phyloP scores from a whole-genome alignment of 2,329 filamentous ascomycete genomes.

The Aurifilum marmelostoma region DNA sequence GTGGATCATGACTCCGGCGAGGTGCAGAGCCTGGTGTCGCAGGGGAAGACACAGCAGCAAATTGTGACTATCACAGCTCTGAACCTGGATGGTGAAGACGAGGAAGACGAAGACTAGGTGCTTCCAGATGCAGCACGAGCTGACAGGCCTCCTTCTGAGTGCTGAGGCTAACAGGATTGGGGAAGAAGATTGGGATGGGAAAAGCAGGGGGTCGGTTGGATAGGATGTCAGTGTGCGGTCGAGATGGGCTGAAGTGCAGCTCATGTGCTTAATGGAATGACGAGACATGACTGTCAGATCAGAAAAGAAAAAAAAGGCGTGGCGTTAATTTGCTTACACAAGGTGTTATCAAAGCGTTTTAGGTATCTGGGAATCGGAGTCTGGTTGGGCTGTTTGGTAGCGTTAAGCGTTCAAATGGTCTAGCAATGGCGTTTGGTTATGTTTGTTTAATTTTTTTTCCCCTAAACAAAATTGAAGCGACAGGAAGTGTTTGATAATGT shows the following conservation, averaged over 20 bases:
- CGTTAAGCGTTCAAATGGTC: slow-evolving; percentile 2
- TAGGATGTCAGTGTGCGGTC: too few relatives aligned
- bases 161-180: too few relatives aligned
- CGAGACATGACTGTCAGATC: neutral
- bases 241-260: neutral
- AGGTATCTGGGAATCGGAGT: slow-evolving; percentile 4
- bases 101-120: slow-evolving; percentile 16
- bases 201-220: too few relatives aligned
- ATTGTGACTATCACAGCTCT: slow-evolving; percentile 19
- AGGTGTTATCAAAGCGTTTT: too few relatives aligned
- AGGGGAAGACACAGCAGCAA: slow-evolving; percentile 19
- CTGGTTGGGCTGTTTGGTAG: neutral
- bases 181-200: too few relatives aligned
- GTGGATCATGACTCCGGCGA: slow-evolving; percentile 22
- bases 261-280: neutral
- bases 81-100: slow-evolving; percentile 15
- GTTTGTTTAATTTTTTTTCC: too few relatives aligned
- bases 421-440: slow-evolving; percentile 18
- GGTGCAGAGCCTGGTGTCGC: slow-evolving; percentile 19
- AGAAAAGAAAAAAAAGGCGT: neutral
- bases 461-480: neutral
- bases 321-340: too few relatives aligned
- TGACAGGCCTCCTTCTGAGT: too few relatives aligned
- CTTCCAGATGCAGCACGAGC: neutral
- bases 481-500: neutral